A percentile compares a stretch with the other conserved stretches of the same genome.
phyloP scores from a whole-genome alignment of 441 rosid genomes.

The Arabidopsis lyrata region DNA sequence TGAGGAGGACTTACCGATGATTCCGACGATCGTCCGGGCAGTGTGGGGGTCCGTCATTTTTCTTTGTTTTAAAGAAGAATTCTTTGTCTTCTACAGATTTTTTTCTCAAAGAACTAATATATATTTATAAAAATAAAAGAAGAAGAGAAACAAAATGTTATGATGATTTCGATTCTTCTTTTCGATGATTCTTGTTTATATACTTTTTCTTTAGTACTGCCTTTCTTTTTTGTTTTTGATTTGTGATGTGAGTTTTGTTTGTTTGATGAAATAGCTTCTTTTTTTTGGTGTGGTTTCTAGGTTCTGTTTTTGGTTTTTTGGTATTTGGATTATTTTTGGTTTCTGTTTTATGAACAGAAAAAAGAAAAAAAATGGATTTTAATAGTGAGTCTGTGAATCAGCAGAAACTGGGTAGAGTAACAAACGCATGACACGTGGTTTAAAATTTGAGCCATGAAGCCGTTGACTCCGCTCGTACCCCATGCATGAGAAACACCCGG shows the following conservation, averaged over 20 bases:
- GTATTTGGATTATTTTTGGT: constrained; percentile 35
- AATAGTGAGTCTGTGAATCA: constrained; percentile 33
- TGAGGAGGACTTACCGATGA: constrained; percentile 35
- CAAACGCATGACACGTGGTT: constrained; percentile 35
- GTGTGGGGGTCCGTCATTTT: constrained; percentile 38
- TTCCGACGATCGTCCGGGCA: constrained; percentile 44
- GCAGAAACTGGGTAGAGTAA: constrained; percentile 31
- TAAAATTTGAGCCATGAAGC: not conserved
- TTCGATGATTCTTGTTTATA: constrained; percentile 16
- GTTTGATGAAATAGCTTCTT: constrained; percentile 17
- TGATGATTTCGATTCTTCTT: constrained; percentile 22
- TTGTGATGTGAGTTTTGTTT: constrained; percentile 26
- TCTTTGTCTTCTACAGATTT: constrained; percentile 13
- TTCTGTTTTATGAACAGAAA: constrained; percentile 22
- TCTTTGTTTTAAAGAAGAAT: constrained; percentile 6
- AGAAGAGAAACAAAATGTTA: not conserved
- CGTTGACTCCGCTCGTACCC: constrained; percentile 45
- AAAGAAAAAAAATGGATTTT: not conserved
- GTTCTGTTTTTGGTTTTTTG: constrained; percentile 28
- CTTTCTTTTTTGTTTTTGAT: constrained; percentile 20
- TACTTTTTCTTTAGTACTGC: not conserved
- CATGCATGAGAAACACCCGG: constrained; percentile 47
- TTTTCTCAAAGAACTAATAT: constrained; percentile 2
- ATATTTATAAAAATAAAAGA: not conserved
- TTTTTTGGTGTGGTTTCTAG: constrained; percentile 21